Evolutionary conservation across 495 filamentous ascomycete genomes (phyloP).

Genomic region (Tuber calosporum): DNA sequence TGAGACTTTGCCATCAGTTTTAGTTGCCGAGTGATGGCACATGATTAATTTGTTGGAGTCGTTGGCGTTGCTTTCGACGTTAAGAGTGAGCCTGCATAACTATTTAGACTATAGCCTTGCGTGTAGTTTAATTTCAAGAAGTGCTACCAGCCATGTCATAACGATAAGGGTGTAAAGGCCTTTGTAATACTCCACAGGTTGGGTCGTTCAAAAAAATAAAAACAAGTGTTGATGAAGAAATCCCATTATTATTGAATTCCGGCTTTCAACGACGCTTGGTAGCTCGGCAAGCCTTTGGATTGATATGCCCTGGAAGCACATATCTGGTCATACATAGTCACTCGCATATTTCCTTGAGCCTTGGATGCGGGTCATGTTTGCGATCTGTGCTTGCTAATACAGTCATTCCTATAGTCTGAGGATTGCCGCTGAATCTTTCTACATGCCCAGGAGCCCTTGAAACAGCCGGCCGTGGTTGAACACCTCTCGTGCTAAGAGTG

Average conservation of each 20-base stretch:
- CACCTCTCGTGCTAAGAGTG: neutral
- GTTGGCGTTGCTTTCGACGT: neutral
- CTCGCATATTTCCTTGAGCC: neutral
- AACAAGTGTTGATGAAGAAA: neutral
- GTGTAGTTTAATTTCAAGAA: neutral
- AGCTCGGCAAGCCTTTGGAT: neutral
- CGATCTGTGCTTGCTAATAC: neutral
- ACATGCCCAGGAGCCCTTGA: neutral
- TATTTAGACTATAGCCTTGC: neutral
- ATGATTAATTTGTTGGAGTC: neutral
- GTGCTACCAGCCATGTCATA: neutral
- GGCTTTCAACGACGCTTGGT: neutral
- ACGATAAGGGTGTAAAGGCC: neutral
- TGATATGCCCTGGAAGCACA: neutral
- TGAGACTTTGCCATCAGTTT: neutral
- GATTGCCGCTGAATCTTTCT: neutral
- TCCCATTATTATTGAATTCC: neutral
- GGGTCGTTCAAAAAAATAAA: neutral
- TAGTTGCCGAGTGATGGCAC: neutral
- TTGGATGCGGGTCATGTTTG: neutral
- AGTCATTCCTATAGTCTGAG: too few species aligned
- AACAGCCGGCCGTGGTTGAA: neutral
- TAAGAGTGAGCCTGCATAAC: neutral
- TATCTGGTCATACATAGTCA: neutral
- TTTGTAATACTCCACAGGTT: neutral